Percentiles rank a stretch among this genome's conserved stretches.
phyloP scores from a whole-genome alignment of 1,284 basidiomycete species.

The Melampsora larici-populina region DNA sequence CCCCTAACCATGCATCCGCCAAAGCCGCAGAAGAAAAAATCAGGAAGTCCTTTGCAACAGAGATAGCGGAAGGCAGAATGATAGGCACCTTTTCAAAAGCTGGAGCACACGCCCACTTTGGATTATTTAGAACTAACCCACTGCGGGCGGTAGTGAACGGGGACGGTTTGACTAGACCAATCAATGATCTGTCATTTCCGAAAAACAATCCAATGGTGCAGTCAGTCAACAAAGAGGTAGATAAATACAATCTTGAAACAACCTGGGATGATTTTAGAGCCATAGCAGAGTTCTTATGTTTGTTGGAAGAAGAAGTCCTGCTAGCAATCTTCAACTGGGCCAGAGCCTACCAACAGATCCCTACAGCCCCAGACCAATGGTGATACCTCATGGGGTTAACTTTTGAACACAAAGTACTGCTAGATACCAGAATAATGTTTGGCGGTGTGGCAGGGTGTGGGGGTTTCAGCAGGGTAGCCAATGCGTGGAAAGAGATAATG shows the following conservation, averaged over 20 bases:
- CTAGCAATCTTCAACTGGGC: not conserved
- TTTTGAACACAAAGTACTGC: not conserved
- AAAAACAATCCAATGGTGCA: not conserved
- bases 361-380: not conserved
- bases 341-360: slow-evolving; percentile 11
- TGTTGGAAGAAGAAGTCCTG: not conserved
- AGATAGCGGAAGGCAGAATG: not conserved
- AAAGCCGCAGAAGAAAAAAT: too few relatives aligned
- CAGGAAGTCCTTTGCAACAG: too few relatives aligned
- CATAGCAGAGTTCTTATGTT: not conserved
- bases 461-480: not conserved
- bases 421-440: not conserved
- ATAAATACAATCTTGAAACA: not conserved
- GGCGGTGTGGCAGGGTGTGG: slow-evolving; percentile 12
- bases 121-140: slow-evolving; percentile 14
- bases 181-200: slow-evolving; percentile 9
- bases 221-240: not conserved
- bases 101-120: not conserved
- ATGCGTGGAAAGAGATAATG: not conserved
- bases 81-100: not conserved
- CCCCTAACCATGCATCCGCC: too few relatives aligned
- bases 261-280: slow-evolving; percentile 15
- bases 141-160: too few relatives aligned
- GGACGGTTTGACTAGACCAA: not conserved
- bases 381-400: not conserved